phyloP scores from a whole-genome alignment of 345 rosid genomes.

The Boechera divaricarpa region DNA sequence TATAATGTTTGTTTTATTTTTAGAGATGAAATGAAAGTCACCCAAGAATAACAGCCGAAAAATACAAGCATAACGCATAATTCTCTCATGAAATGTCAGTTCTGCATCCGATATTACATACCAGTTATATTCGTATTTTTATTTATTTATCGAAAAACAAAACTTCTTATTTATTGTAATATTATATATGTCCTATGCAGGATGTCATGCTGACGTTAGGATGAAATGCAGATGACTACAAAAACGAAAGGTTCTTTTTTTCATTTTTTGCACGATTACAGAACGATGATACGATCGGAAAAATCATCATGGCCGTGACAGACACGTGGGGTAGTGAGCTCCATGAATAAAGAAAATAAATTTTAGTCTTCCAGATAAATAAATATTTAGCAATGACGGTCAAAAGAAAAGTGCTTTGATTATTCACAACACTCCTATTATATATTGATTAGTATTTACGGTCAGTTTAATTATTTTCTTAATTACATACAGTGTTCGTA shows the following conservation, averaged over 20 bases:
- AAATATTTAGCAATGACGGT: conserved; percentile 20
- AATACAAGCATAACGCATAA: not conserved
- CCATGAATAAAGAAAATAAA: conserved; percentile 18
- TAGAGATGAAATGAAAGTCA: not conserved
- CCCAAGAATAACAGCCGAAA: not conserved
- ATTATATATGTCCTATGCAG: conserved; percentile 17
- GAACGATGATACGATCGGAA: conserved; percentile 29
- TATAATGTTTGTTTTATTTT: not conserved
- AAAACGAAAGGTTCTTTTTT: not conserved
- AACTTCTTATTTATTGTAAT: not conserved
- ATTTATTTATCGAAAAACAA: not conserved
- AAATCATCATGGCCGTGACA: conserved; percentile 37
- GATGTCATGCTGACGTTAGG: conserved; percentile 42
- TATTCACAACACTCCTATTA: not conserved
- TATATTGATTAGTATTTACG: not conserved
- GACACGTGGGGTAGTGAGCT: conserved; percentile 39
- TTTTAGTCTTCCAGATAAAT: not conserved
- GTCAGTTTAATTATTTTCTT: not conserved
- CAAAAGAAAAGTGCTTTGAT: conserved; percentile 31
- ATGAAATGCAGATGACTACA: conserved; percentile 29
- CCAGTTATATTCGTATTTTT: not conserved
- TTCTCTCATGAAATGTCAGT: conserved; percentile 11
- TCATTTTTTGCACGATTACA: conserved; percentile 16
- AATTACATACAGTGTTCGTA: not conserved
- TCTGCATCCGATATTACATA: conserved; percentile 11